Percentiles rank a stretch among this genome's conserved stretches.
Conservation (phyloP, 2,329 filamentous ascomycete genomes). For the Thyridium curvatum region DNA sequence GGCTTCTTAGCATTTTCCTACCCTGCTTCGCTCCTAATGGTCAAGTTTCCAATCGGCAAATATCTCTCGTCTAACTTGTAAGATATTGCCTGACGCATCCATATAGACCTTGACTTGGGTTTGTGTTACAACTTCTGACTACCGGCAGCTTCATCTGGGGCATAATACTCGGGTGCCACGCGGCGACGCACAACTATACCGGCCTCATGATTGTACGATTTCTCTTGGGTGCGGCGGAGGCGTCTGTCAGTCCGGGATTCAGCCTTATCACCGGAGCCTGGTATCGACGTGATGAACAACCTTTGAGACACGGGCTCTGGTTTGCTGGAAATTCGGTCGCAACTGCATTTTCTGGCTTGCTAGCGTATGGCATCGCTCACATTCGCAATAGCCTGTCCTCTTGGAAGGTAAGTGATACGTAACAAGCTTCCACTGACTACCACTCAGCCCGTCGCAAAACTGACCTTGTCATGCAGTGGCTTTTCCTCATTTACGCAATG, state of each 20-base stretch:
- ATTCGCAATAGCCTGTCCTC: background rate
- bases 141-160: constrained; percentile 7
- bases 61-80: constrained; percentile 5
- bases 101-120: background rate
- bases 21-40: constrained; percentile 4
- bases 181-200: constrained; percentile 4
- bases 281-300: constrained; percentile 11
- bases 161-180: constrained; percentile 1
- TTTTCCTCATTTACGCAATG: too few relatives aligned
- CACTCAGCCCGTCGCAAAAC: too few relatives aligned
- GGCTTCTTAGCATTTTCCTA: constrained; percentile 8
- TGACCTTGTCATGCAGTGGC: constrained; percentile 6
- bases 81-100: background rate
- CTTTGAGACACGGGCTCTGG: constrained; percentile 11
- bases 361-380: constrained; percentile 1
- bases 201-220: constrained; percentile 1
- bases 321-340: constrained; percentile 14
- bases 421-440: too few relatives aligned
- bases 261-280: constrained; percentile 6
- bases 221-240: constrained; percentile 4
- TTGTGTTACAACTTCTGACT: background rate
- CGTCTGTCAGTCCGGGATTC: constrained; percentile 2
- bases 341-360: constrained; percentile 2
- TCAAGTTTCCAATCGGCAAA: constrained; percentile 7
- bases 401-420: constrained; percentile 1